Percentiles rank a stretch among this genome's conserved stretches.
These are phyloP conservation scores for Vigna angularis DNA, from an alignment of 306 rosid genomes.

Conservation along the genomic window DNA sequence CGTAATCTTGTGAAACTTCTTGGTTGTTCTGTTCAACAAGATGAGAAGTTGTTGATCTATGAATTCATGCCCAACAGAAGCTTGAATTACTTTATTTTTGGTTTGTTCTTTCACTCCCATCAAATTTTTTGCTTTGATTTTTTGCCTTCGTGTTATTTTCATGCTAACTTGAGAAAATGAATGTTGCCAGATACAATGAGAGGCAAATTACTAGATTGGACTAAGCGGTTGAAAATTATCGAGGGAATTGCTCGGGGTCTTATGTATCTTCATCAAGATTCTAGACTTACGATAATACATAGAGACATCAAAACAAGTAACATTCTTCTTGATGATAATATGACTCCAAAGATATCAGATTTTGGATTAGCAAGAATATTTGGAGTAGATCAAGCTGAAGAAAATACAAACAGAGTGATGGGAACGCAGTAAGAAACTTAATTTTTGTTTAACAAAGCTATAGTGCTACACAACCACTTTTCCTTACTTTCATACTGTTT, in stretches of 20 bases:
- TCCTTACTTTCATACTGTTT: not conserved
- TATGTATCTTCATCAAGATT: constrained; percentile 25
- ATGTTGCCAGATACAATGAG: not conserved
- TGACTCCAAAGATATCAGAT: constrained; percentile 39
- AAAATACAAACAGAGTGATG: constrained; percentile 31
- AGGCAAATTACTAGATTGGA: constrained; percentile 5
- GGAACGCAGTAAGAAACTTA: constrained; percentile 20
- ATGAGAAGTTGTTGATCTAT: constrained; percentile 29
- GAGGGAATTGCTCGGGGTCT: constrained; percentile 19
- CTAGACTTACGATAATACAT: constrained; percentile 19
- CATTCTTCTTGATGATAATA: constrained; percentile 23
- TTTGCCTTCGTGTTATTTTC: not conserved
- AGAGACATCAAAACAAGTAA: constrained; percentile 37
- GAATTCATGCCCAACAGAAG: constrained; percentile 40
- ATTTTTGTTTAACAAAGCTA: not conserved
- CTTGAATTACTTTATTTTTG: constrained; percentile 36
- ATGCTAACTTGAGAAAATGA: not conserved
- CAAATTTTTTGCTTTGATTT: not conserved
- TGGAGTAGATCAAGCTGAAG: constrained; percentile 25
- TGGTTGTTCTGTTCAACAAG: constrained; percentile 23
- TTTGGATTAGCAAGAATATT: constrained; percentile 37
- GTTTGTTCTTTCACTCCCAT: constrained; percentile 17
- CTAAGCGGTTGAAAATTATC: constrained; percentile 2
- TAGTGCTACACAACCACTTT: not conserved
- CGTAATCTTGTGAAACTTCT: constrained; percentile 41